Evolutionary conservation across 148 eudicot genomes (phyloP), one percentile per base, ranked within the genome.

Genomic region (Heliosperma pusillum): DNA sequence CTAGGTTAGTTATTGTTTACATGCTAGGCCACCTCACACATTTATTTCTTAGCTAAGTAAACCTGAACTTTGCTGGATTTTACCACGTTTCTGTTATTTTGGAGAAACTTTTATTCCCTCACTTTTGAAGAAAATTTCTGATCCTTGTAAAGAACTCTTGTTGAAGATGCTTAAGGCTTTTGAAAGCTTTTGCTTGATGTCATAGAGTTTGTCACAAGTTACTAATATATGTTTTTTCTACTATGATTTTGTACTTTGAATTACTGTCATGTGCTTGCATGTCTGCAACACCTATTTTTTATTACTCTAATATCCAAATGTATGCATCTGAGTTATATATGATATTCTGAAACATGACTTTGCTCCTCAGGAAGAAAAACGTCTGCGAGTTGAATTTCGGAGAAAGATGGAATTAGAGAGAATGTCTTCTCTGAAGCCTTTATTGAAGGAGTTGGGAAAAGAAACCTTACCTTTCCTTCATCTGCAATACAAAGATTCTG

Each of bases 401-500:
- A 86, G 85, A 81, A 87, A 70, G 85, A 81, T 92, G 97, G 97
- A 92, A 83, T 67, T 89, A 71, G 91, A 89, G 81, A 92, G 97
- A 77, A 80, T 92, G 79, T 83, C 85, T 79, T 87, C 94, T 69
- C 76, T 89, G 77, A 89, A 83, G 76, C 88, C 93, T 77, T 66
- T 86, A 76, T 72, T 95, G 77, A 79, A 86, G 81, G 87, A 84
- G 66, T 83, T 87, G 79, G 89, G 86, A 72, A 80, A 81, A 77
- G 96, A 84, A 50, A 84, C 70, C 59, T 82, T 95, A 76, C 97
- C 97, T 81, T 95, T 92, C 75, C 66, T 95, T 59, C 88, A 89
- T 70, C 81, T 95, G 82, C 87, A 85, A 70, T 90, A 92, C 80
- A 86, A 76, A 73, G 94, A 90, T 82, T 50, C 84, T 73, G 89